Conservation (phyloP, 164 flowering plant genomes). For the Umbellularia californica region DNA sequence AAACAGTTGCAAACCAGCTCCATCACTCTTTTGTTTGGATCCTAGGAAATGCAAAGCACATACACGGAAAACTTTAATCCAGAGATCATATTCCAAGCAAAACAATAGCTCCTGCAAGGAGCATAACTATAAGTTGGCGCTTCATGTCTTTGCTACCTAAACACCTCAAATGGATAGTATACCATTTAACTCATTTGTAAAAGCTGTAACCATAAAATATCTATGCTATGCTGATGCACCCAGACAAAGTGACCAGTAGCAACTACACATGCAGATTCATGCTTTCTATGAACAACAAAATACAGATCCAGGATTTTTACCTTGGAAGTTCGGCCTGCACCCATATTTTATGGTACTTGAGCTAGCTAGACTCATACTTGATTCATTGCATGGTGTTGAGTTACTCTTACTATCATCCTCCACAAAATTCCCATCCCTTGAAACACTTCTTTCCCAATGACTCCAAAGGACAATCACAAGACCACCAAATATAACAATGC, state of each 20-base stretch:
- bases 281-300: neutral
- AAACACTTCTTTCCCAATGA: constrained; percentile 45
- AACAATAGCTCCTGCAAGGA: constrained; percentile 28
- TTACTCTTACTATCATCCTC: constrained; percentile 16
- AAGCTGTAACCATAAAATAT: no score
- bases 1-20: no score
- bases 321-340: constrained; percentile 1
- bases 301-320: neutral
- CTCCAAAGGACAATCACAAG: constrained; percentile 60
- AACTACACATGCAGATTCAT: constrained; percentile 39
- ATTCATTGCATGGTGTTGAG: constrained; percentile 7
- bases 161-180: constrained; percentile 25
- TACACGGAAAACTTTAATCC: constrained; percentile 49
- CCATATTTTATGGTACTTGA: neutral
- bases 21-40: no score
- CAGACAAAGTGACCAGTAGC: constrained; percentile 77
- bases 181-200: constrained; percentile 25
- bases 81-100: constrained; percentile 42
- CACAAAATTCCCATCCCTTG: constrained; percentile 22
- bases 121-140: neutral
- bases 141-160: constrained; percentile 50
- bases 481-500: constrained; percentile 73
- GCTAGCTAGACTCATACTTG: neutral
- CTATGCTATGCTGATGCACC: constrained; percentile 21
- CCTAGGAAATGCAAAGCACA: no score